A percentile compares a stretch with the other conserved stretches of the same genome.
Evolutionary conservation across 768 basidiomycete species (phyloP).

Genomic region (Hericium rajendrae): DNA sequence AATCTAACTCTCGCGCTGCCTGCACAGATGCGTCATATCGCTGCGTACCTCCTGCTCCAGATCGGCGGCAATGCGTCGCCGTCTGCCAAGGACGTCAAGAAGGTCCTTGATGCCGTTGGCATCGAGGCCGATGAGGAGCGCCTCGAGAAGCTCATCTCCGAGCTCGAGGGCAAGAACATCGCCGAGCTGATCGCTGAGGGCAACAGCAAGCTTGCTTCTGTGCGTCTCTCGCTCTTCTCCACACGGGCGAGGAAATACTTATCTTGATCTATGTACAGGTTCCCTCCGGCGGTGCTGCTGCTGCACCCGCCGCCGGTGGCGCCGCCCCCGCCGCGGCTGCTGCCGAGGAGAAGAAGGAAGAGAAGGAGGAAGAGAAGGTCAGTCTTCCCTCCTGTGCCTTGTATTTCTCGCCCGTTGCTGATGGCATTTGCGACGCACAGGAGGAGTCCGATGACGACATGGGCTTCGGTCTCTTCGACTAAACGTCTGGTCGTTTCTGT

Average conservation of each 20-base stretch:
- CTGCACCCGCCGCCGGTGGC: conserved; percentile 40
- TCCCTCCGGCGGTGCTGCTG: conserved; percentile 86
- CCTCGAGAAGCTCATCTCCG: conserved; percentile 73
- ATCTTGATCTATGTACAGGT: conserved; percentile 35
- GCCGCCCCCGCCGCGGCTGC: conserved; percentile 55
- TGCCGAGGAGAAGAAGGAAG: conserved; percentile 72
- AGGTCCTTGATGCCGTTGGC: conserved; percentile 76
- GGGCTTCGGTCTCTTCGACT: conserved; percentile 99
- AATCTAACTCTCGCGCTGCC: background rate
- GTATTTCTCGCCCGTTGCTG: background rate
- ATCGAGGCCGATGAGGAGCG: conserved; percentile 82
- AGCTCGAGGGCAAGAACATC: conserved; percentile 86
- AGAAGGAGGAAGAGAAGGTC: conserved; percentile 87
- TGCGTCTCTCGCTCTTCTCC: conserved; percentile 29
- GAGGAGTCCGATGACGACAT: conserved; percentile 97
- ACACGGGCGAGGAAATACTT: background rate
- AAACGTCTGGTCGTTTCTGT: conserved; percentile 21
- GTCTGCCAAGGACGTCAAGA: conserved; percentile 78
- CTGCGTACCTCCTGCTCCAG: conserved; percentile 95
- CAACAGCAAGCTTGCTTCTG: conserved; percentile 88
- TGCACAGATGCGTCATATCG: conserved; percentile 78
- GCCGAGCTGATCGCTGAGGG: conserved; percentile 90
- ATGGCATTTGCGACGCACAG: conserved; percentile 26
- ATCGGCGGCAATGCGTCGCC: conserved; percentile 87
- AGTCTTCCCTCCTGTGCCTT: conserved; percentile 15